Conservation (phyloP, 805 yeast genomes). For the Ogataea paraovalis region DNA sequence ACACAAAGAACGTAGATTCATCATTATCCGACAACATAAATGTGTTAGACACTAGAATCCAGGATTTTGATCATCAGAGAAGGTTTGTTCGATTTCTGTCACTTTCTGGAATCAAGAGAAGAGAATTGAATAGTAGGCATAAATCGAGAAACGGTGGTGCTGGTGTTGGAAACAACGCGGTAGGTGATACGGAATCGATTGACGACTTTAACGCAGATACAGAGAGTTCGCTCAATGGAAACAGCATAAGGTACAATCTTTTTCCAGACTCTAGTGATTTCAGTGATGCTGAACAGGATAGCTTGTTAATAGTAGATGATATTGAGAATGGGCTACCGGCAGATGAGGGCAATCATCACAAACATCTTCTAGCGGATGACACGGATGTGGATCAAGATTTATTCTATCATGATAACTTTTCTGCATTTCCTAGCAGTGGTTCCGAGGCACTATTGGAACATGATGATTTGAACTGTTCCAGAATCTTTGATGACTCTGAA, state of each 20-base stretch:
- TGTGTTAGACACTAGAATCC: slow-evolving; percentile 9
- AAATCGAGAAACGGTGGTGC: background rate
- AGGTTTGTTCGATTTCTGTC: slow-evolving; percentile 25
- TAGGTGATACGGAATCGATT: background rate
- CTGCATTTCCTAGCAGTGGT: slow-evolving; percentile 17
- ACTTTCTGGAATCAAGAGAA: slow-evolving; percentile 21
- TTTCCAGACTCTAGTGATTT: slow-evolving; percentile 19
- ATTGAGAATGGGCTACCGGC: slow-evolving; percentile 8
- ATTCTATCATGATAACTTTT: slow-evolving; percentile 14
- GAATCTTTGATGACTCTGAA: slow-evolving; percentile 4
- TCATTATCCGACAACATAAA: background rate
- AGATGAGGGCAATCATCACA: too few relatives aligned
- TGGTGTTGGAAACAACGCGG: background rate
- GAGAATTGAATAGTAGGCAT: slow-evolving; percentile 1
- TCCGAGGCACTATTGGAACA: background rate
- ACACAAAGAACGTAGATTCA: background rate
- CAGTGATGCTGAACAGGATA: slow-evolving; percentile 9
- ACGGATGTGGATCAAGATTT: slow-evolving; percentile 14
- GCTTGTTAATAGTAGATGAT: slow-evolving; percentile 2
- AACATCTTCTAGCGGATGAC: slow-evolving; percentile 6
- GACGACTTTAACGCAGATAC: background rate
- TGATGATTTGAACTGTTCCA: background rate
- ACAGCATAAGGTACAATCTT: slow-evolving; percentile 15
- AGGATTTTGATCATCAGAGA: slow-evolving; percentile 26
- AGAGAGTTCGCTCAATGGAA: slow-evolving; percentile 4